phyloP scores from a whole-genome alignment of 495 filamentous ascomycete species.

The Chlorociboria aeruginascens region DNA sequence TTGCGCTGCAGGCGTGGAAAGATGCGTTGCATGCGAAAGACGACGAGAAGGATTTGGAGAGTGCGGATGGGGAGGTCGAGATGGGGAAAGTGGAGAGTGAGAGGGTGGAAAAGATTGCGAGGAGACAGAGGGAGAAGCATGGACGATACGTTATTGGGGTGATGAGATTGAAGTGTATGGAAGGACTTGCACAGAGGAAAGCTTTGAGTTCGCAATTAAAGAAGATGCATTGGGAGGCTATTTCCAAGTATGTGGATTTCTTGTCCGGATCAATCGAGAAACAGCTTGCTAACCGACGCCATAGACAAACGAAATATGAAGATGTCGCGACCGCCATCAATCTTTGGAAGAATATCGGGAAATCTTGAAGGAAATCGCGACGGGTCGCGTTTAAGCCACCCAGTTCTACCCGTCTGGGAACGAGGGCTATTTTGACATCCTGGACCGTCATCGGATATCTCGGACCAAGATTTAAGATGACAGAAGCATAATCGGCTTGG shows the following conservation, averaged over 20 bases:
- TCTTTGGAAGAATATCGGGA: neutral
- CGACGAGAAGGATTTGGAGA: neutral
- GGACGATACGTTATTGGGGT: slow-evolving; percentile 3
- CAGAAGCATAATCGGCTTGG: too few species aligned
- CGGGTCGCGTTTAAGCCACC: neutral
- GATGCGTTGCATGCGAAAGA: slow-evolving; percentile 2
- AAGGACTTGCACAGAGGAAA: slow-evolving; percentile 4
- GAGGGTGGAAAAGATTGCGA: neutral
- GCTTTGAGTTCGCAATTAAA: slow-evolving; percentile 6
- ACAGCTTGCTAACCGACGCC: too few species aligned
- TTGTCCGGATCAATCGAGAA: neutral
- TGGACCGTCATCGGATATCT: too few species aligned
- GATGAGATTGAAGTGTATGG: slow-evolving; percentile 2
- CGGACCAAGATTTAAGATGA: too few species aligned
- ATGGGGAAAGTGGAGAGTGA: neutral
- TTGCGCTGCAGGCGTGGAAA: slow-evolving; percentile 5
- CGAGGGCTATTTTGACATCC: too few species aligned
- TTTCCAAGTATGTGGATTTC: neutral
- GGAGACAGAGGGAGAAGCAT: neutral
- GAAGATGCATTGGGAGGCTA: neutral
- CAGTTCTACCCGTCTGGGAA: too few species aligned
- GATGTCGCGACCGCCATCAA: neutral
- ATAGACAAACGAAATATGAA: neutral
- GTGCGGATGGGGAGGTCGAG: neutral
- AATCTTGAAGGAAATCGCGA: neutral